phyloP scores from a whole-genome alignment of 2,329 filamentous ascomycete genomes.

The Xylaria sp. region DNA sequence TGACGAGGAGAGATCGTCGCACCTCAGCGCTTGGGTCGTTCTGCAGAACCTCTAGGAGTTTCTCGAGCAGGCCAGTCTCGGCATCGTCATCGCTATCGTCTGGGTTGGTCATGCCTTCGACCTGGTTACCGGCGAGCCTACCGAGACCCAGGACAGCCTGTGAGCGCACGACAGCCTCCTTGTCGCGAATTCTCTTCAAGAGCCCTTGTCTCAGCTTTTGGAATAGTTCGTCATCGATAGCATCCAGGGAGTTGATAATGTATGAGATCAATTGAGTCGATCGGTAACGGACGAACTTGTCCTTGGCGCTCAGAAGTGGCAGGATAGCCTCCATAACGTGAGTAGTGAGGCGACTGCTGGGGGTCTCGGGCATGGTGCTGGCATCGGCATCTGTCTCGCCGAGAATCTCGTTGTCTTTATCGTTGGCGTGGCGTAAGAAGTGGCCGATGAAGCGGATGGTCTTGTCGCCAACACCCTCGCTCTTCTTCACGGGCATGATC shows the following conservation, averaged over 20 bases:
- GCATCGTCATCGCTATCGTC: conserved; percentile 66
- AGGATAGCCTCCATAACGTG: conserved; percentile 68
- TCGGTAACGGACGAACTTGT: conserved; percentile 87
- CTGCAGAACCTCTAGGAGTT: conserved; percentile 80
- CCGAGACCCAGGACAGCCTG: conserved; percentile 91
- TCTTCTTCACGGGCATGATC: conserved; percentile 84
- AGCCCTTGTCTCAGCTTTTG: conserved; percentile 73
- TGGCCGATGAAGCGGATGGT: conserved; percentile 80
- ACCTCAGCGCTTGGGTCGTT: conserved; percentile 95
- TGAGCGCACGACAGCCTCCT: conserved; percentile 84
- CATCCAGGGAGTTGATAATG: conserved; percentile 85
- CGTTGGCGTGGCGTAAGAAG: conserved; percentile 69
- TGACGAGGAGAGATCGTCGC: conserved; percentile 77
- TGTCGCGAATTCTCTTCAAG: conserved; percentile 82
- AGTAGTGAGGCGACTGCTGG: conserved; percentile 71
- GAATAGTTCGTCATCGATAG: conserved; percentile 88
- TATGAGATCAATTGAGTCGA: conserved; percentile 86
- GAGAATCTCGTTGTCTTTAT: conserved; percentile 65
- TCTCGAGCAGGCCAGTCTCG: conserved; percentile 67
- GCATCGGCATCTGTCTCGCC: conserved; percentile 62
- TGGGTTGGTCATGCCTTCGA: conserved; percentile 63
- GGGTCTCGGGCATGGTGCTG: conserved; percentile 72
- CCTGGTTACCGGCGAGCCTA: conserved; percentile 71
- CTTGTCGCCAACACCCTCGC: conserved; percentile 80
- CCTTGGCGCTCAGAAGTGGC: conserved; percentile 76